A percentile compares a stretch with the other conserved stretches of the same genome.
Evolutionary conservation across 108 stramenopile genomes (phyloP).

Genomic region (Pinguiococcus pyrenoidosus): DNA sequence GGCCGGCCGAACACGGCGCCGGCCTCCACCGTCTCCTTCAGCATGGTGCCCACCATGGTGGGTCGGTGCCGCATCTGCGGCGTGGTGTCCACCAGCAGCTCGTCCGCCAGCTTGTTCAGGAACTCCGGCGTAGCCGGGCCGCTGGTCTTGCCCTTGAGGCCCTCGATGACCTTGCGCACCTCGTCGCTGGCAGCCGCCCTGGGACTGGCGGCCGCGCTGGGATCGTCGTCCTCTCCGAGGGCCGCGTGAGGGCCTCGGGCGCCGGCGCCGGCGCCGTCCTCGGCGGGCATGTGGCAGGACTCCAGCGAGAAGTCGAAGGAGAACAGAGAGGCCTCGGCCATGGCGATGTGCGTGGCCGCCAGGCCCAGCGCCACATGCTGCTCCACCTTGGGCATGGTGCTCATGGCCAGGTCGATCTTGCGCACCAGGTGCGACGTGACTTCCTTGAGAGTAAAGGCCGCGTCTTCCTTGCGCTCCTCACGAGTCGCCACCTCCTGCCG

Average conservation of each 20-base stretch:
- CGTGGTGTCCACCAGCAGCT: slow-evolving; percentile 2
- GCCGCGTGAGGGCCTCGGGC: background rate
- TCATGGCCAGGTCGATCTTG: slow-evolving; percentile 8
- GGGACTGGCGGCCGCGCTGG: background rate
- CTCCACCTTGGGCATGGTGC: slow-evolving; percentile 16
- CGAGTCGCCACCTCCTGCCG: slow-evolving; percentile 6
- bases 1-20: slow-evolving; percentile 19
- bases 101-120: slow-evolving; percentile 15
- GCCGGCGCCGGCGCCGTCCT: no score
- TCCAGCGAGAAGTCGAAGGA: no score
- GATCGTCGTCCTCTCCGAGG: no score
- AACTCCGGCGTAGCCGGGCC: slow-evolving; percentile 18
- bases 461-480: slow-evolving; percentile 16
- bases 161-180: slow-evolving; percentile 14
- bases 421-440: background rate
- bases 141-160: slow-evolving; percentile 10
- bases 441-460: no score
- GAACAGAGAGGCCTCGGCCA: no score
- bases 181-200: slow-evolving; percentile 10
- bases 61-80: slow-evolving; percentile 11
- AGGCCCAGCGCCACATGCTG: slow-evolving; percentile 7
- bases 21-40: background rate
- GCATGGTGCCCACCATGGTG: slow-evolving; percentile 2
- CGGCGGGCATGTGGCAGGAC: no score
- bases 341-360: no score